Base-by-base conservation (phyloP, 73 alveolate genomes). In the Blepharisma japonicum region DNA sequence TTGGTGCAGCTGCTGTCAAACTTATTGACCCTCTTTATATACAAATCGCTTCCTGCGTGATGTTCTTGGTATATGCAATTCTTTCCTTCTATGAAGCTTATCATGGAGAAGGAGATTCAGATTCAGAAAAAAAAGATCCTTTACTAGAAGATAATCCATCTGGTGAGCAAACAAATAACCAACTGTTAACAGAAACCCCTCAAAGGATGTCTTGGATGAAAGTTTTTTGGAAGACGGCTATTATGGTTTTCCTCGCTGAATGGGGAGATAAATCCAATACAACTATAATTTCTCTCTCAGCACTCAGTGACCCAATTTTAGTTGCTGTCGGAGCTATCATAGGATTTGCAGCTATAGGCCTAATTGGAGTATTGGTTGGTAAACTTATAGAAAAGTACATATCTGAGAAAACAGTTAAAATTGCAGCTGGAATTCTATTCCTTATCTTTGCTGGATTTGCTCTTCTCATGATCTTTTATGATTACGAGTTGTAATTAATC, bases 221-320 rank as follows among this genome's bases (percentile, higher is more conserved):
- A n/a, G 81, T 77, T 21, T 66, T 68, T 6, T 55, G 71, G 54
- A 18, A 77, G 51, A 77, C 83, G 0, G 46, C 50, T 38, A 78
- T 55, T 20, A 42, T 68, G n/a, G 32, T 4, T 32, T 77, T 77
- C 81, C 51, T 77, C 51, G 83, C 79, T n/a, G 83, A 77, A 25
- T 77, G 83, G 83, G 83, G 83, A 56, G 83, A 77, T 9, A 77
- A 45, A 55, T 77, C 83, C n/a, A 14, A 77, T 47, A 77, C 51
- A n/a, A 45, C 72, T 32, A 77, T 68, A 5, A 53, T 77, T 20
- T 78, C 83, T 4, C 46, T 77, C 6, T 55, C 79, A 1, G 74
- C 74, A 3, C 39, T 14, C 2, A 8, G 23, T 61, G 18, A n/a
- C 14, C 18, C 23, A 14, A n/a, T 25, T 61, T 25, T 14, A 25